Percentiles rank a stretch among this genome's conserved stretches.
Conservation (phyloP, 768 basidiomycete species). For the Lepiota venenata region DNA sequence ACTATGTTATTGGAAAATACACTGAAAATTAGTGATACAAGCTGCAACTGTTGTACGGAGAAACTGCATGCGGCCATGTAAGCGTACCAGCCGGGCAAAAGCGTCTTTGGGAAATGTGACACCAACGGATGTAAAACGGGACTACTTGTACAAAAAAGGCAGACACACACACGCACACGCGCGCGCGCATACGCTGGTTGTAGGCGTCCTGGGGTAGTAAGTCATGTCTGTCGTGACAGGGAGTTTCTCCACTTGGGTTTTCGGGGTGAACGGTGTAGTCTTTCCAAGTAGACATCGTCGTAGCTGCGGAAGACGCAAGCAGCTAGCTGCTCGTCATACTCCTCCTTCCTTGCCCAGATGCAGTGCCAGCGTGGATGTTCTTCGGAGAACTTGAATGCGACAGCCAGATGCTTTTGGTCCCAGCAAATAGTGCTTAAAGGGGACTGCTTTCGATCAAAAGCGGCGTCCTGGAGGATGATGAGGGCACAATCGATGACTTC, state of each 20-base stretch:
- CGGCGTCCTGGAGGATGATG: constrained; percentile 55
- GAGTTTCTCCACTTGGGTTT: constrained; percentile 28
- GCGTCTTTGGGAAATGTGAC: too few relatives aligned
- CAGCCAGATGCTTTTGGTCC: constrained; percentile 43
- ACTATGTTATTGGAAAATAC: too few relatives aligned
- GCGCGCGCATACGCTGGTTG: not conserved
- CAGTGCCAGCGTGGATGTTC: constrained; percentile 49
- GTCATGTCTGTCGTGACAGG: not conserved
- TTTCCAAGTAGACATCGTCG: constrained; percentile 55
- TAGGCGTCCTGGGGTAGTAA: not conserved
- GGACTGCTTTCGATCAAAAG: constrained; percentile 40
- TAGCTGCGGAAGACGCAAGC: constrained; percentile 53
- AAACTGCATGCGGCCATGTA: too few relatives aligned
- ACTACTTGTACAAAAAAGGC: not conserved
- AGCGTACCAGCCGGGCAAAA: too few relatives aligned
- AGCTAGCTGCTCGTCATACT: constrained; percentile 38
- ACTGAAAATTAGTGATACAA: too few relatives aligned
- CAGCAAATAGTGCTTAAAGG: constrained; percentile 28
- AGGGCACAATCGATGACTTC: constrained; percentile 51
- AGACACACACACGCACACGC: too few relatives aligned
- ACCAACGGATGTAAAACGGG: too few relatives aligned
- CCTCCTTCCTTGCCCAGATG: constrained; percentile 60
- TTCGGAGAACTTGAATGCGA: constrained; percentile 55
- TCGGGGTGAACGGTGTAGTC: constrained; percentile 35
- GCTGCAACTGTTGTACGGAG: too few relatives aligned